Evolutionary conservation across 139 green algal genomes (phyloP).

Genomic region (Chlamydomonas incerta): DNA sequence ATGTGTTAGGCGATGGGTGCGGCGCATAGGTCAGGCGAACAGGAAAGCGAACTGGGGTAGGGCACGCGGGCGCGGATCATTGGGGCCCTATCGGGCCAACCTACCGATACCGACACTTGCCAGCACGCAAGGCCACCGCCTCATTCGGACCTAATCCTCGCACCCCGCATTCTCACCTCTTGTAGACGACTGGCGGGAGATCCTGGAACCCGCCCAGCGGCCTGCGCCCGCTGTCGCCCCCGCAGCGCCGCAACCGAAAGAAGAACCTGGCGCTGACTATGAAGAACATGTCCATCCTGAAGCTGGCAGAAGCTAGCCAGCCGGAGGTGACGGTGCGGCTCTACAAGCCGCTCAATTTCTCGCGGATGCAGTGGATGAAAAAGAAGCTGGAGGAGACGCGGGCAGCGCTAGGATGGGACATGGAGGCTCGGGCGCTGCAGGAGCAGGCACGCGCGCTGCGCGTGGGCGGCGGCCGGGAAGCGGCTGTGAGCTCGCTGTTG

Average conservation of each 20-base stretch:
- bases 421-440: background rate
- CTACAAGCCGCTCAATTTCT: slow-evolving; percentile 53
- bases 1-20: no score
- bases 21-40: no score
- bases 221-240: slow-evolving; percentile 49
- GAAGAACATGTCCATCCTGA: slow-evolving; percentile 64
- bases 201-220: slow-evolving; percentile 74
- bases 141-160: no score
- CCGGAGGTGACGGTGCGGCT: slow-evolving; percentile 56
- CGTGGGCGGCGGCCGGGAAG: no score
- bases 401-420: background rate
- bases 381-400: slow-evolving; percentile 41
- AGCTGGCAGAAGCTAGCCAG: slow-evolving; percentile 52
- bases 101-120: no score
- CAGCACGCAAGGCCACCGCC: no score
- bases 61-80: no score
- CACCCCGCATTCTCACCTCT: no score
- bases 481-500: no score
- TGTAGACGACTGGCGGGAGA: slow-evolving; percentile 66
- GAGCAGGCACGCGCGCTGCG: background rate
- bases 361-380: slow-evolving; percentile 44
- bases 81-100: no score
- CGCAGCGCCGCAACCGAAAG: slow-evolving; percentile 64
- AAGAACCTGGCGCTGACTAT: slow-evolving; percentile 57
- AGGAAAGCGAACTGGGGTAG: no score